phyloP scores from a whole-genome alignment of 257 asterid genomes.

The Lavandula angustifolia region DNA sequence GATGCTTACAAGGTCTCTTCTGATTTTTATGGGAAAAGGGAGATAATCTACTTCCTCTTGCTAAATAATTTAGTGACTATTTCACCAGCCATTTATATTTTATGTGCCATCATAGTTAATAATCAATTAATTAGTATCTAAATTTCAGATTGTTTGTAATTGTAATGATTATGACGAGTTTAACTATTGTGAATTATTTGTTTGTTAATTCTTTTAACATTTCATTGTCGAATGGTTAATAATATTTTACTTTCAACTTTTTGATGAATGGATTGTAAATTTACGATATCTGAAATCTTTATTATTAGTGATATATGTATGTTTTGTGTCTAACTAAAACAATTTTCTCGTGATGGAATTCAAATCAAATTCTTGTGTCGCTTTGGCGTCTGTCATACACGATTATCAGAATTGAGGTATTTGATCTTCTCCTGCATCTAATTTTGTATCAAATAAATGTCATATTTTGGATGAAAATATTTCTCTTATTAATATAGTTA shows the following conservation, averaged over 20 bases:
- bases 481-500: not conserved
- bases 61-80: too few species aligned
- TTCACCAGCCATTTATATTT: not conserved
- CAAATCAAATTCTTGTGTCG: not conserved
- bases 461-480: not conserved
- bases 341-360: not conserved
- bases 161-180: slow-evolving; percentile 14
- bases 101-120: too few species aligned
- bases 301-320: not conserved
- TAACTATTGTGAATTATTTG: not conserved
- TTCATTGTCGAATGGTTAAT: not conserved
- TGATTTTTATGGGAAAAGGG: not conserved
- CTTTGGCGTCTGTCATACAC: not conserved
- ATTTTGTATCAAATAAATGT: not conserved
- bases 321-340: not conserved
- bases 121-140: not conserved
- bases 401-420: slow-evolving; percentile 48
- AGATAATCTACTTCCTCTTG: not conserved
- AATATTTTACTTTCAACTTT: not conserved
- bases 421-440: not conserved
- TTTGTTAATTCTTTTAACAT: too few species aligned
- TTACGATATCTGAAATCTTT: not conserved
- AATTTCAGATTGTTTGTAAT: slow-evolving; percentile 6
- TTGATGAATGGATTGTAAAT: too few species aligned
- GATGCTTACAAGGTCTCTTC: not conserved